These are phyloP conservation scores for Brassica juncea DNA, from an alignment of 345 rosid species.

Conservation along the genomic window DNA sequence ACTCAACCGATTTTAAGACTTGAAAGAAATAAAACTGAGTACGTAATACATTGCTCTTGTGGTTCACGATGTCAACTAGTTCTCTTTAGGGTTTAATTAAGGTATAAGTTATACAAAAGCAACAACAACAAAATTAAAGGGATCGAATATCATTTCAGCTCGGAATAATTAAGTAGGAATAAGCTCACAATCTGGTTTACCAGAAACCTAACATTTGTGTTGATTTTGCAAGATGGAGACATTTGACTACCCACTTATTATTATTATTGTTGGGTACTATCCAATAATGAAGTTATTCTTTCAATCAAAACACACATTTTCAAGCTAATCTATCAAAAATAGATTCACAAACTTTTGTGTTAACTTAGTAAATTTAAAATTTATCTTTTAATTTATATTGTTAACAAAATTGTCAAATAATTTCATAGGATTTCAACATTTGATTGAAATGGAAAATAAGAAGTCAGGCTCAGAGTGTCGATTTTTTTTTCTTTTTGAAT, in stretches of 20 bases:
- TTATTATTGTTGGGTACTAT: background rate
- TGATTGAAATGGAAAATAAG: background rate
- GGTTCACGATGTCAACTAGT: background rate
- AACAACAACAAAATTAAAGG: background rate
- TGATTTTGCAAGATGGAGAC: constrained; percentile 23
- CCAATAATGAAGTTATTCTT: background rate
- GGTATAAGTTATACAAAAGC: background rate
- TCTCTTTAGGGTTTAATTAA: background rate
- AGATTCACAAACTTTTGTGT: background rate
- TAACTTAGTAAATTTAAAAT: background rate
- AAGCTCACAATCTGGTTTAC: constrained; percentile 14
- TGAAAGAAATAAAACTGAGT: background rate
- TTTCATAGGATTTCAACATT: background rate
- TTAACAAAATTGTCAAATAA: background rate
- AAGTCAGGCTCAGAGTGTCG: constrained; percentile 1
- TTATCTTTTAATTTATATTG: background rate
- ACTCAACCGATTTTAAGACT: background rate
- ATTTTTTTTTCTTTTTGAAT: background rate
- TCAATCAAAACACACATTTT: background rate
- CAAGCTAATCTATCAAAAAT: background rate
- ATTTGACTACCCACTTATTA: constrained; percentile 13
- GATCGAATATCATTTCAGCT: background rate
- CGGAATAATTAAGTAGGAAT: constrained; percentile 28
- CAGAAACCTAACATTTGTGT: constrained; percentile 15
- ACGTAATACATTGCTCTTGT: background rate